These are phyloP conservation scores for Bombardia bombarda DNA, from an alignment of 495 filamentous ascomycete genomes.

Conservation along the genomic window DNA sequence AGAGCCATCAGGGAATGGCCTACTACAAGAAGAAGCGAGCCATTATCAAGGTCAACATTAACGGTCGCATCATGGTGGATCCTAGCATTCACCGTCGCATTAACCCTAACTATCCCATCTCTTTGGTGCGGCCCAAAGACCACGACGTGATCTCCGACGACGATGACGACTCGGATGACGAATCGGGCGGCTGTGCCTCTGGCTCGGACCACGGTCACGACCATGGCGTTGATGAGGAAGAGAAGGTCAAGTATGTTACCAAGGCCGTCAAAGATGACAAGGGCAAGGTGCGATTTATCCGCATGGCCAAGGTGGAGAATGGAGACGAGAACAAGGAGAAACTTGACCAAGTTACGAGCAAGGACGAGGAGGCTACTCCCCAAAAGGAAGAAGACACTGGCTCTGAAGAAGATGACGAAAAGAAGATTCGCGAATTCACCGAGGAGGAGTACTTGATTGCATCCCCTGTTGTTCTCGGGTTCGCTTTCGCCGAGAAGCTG, in stretches of 20 bases:
- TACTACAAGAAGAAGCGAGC: slow-evolving; percentile 77
- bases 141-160: slow-evolving; percentile 56
- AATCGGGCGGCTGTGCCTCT: slow-evolving; percentile 35
- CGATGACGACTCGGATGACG: slow-evolving; percentile 52
- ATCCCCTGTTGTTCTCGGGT: slow-evolving; percentile 92
- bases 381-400: slow-evolving; percentile 36
- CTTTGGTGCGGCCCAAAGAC: slow-evolving; percentile 68
- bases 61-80: slow-evolving; percentile 88
- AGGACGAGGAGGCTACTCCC: slow-evolving; percentile 14
- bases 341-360: slow-evolving; percentile 54
- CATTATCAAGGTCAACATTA: slow-evolving; percentile 80
- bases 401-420: slow-evolving; percentile 29
- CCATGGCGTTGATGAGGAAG: slow-evolving; percentile 31
- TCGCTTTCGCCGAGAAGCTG: slow-evolving; percentile 80
- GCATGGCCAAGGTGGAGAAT: slow-evolving; percentile 40
- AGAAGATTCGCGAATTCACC: slow-evolving; percentile 50
- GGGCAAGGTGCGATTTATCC: slow-evolving; percentile 48
- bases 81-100: slow-evolving; percentile 78
- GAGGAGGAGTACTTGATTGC: slow-evolving; percentile 83
- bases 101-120: slow-evolving; percentile 83
- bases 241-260: slow-evolving; percentile 46
- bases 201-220: slow-evolving; percentile 29
- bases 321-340: slow-evolving; percentile 55
- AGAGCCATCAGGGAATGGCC: slow-evolving; percentile 72
- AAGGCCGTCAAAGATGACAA: slow-evolving; percentile 61